Conservation (phyloP, 2,329 filamentous ascomycete species). For the Neofusicoccum ribis region DNA sequence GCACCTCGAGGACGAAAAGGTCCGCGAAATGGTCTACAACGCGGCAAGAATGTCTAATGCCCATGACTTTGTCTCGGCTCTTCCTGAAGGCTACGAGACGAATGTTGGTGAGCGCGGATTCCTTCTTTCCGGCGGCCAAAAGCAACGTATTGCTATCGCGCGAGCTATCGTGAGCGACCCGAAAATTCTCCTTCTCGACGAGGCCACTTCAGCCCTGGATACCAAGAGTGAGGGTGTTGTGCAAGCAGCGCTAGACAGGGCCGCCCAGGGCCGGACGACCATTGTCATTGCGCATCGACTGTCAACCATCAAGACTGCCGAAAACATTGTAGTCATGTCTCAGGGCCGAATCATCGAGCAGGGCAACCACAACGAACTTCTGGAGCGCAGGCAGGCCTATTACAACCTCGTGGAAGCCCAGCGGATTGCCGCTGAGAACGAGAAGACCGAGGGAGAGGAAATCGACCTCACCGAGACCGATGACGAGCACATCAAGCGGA, state of each 20-base stretch:
- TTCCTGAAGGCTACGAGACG: constrained; percentile 86
- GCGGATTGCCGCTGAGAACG: constrained; percentile 65
- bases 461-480: constrained; percentile 31
- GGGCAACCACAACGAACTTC: constrained; percentile 75
- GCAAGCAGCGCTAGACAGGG: constrained; percentile 82
- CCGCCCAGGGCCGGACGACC: constrained; percentile 79
- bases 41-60: constrained; percentile 87
- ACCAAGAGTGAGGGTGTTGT: constrained; percentile 92
- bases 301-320: constrained; percentile 84
- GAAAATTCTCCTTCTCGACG: constrained; percentile 84
- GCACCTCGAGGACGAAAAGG: constrained; percentile 62
- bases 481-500: constrained; percentile 31
- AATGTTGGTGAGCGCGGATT: constrained; percentile 89
- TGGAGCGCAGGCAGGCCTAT: constrained; percentile 71
- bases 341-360: constrained; percentile 80
- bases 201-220: constrained; percentile 86
- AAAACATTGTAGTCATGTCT: constrained; percentile 91
- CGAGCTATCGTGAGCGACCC: constrained; percentile 83
- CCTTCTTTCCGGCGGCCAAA: constrained; percentile 85
- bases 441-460: constrained; percentile 57
- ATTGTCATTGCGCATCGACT: constrained; percentile 91
- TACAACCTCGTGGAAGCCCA: constrained; percentile 82
- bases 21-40: constrained; percentile 67
- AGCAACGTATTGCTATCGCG: constrained; percentile 90
- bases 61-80: constrained; percentile 76